Base-by-base conservation (phyloP, 1,284 basidiomycete species). In the Puccinia brachypodii region DNA sequence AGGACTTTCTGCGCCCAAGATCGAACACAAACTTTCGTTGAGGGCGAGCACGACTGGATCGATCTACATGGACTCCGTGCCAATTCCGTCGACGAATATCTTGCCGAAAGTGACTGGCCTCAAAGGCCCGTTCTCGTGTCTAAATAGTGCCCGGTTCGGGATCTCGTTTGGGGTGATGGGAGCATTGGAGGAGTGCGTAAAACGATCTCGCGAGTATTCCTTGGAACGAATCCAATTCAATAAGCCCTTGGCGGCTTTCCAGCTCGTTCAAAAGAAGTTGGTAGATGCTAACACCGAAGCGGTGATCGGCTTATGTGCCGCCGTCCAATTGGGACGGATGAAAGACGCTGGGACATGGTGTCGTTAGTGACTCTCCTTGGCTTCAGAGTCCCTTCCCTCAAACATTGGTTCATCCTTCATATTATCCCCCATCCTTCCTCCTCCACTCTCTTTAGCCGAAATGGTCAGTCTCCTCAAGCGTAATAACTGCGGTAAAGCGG, bases 121-220 rank as follows among this genome's bases (percentile, higher is more conserved):
- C 14, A 89, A 91, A 50, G 92, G 92, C 0, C 92, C 95, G 0
- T 97, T 98, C 88, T 92, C 92, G 0, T 98, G 95, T 85, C 88
- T 98, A 73, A 97, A 96, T 87, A 94, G 91, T 82, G 95, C 95
- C 25, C 89, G 95, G 89, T 94, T 89, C 86, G 95, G 95, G 56
- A 97, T 98, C 84, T 92, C 93, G 6, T 97, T 94, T 92, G 95
- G 94, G 82, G 93, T 93, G 0, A 95, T 97, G 90, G 95, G 95
- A 68, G 93, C 96, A 0, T 90, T 99, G 40, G 96, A 99, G 87
- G 94, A 97, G 84, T 96, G 94, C 85, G 89, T 98, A 44, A 87
- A 89, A 64, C 91, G 91, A 73, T 91, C 96, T 0, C 90, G 93
- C 38, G 90, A 90, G 38, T 98, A 99, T 86, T 93, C 94, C 0